Evolutionary conservation across 768 basidiomycete species (phyloP).

Genomic region (Lentinula edodes): DNA sequence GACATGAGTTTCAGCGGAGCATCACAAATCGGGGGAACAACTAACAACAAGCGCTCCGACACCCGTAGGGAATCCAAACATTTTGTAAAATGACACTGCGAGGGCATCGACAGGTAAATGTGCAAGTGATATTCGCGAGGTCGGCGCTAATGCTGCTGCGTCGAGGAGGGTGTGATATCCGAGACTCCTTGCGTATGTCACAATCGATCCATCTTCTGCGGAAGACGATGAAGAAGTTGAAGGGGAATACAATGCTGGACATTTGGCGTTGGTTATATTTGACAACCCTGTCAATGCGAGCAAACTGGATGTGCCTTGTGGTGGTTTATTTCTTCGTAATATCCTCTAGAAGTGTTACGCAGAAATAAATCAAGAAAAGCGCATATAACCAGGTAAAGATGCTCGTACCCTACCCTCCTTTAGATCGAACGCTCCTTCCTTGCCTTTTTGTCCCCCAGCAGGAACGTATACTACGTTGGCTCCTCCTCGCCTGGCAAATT

Average conservation of each 20-base stretch:
- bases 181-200: slow-evolving; percentile 56
- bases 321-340: background rate
- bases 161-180: slow-evolving; percentile 78
- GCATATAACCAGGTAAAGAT: slow-evolving; percentile 12
- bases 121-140: slow-evolving; percentile 59
- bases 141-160: slow-evolving; percentile 75
- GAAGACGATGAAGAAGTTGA: background rate
- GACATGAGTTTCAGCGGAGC: background rate
- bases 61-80: slow-evolving; percentile 86
- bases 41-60: slow-evolving; percentile 73
- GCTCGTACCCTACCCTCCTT: slow-evolving; percentile 51
- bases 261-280: slow-evolving; percentile 76
- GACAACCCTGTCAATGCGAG: slow-evolving; percentile 79
- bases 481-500: slow-evolving; percentile 56
- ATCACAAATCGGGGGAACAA: background rate
- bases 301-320: slow-evolving; percentile 39
- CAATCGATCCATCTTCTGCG: slow-evolving; percentile 39
- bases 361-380: slow-evolving; percentile 21
- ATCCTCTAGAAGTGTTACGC: background rate
- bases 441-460: slow-evolving; percentile 56
- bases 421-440: slow-evolving; percentile 33
- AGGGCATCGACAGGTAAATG: slow-evolving; percentile 74
- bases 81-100: slow-evolving; percentile 84
- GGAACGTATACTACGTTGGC: slow-evolving; percentile 60
- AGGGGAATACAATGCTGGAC: slow-evolving; percentile 24